Evolutionary conservation across 805 yeast species (phyloP), one percentile per base, ranked within the genome.

Genomic region (Ogataea ramenticola): DNA sequence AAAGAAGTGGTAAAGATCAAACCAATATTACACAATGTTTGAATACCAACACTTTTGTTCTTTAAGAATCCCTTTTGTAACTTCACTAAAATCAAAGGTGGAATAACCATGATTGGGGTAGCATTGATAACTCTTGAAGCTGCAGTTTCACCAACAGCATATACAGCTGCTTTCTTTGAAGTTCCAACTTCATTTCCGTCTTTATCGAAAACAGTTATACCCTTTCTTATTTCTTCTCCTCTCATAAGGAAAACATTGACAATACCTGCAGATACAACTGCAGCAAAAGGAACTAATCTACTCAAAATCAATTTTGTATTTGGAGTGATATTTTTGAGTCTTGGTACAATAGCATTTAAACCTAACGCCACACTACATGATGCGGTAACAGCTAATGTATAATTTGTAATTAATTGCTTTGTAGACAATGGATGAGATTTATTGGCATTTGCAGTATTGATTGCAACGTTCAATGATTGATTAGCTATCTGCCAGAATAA

Each of bases 131-230:
- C 96, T 60, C 99, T 73, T 37, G 96, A 86, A 29, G 90, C 80
- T 3, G 97, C 98, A 11, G 99, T 93, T 65, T 93, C 98, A 21
- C 95, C 96, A 39, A 93, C 99, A 0, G 99, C 99, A 48, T 81
- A 74, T 40, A 78, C 58, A 1, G 99, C 99, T 16, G 99, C 99
- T 30, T 71, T 77, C 61, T 85, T 80, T 7, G 97, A 89, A 26
- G 68, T 70, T 8, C 93, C 93, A 29, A 77, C 72, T 30, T 80
- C 81, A 34, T 80, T 77, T 30, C 87, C 80, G 12, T 72, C 72
- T 33, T 73, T 61, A 60, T 82, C 85, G 51, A 67, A 82, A 0
- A 86, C 93, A 35, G 79, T 65, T 44, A 86, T 86, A 54, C 96
- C 96, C 58, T 82, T 84, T 54, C 79, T 80, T 58, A 93, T 81